phyloP scores from a whole-genome alignment of 2,329 filamentous ascomycete species.

The Stagonosporopsis rhizophila region DNA sequence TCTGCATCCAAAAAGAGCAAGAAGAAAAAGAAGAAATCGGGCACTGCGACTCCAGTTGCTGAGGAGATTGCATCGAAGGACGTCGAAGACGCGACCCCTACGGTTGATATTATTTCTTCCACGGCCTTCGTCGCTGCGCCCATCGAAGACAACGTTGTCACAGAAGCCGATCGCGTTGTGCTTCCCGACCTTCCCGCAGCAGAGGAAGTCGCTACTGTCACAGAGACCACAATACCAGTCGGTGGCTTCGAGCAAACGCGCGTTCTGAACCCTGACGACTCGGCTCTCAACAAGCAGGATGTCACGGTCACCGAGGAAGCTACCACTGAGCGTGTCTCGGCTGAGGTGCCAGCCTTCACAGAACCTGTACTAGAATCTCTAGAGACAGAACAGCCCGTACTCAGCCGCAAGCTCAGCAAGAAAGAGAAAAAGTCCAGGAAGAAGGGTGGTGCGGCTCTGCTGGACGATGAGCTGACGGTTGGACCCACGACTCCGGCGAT shows the following conservation, averaged over 20 bases:
- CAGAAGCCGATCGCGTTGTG: neutral
- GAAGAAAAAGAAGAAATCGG: slow-evolving; percentile 35
- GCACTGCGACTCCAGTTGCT: slow-evolving; percentile 6
- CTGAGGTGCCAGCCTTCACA: neutral
- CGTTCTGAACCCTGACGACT: neutral
- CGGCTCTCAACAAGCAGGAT: neutral
- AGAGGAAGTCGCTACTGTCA: neutral
- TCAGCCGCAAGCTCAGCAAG: slow-evolving; percentile 44
- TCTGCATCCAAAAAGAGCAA: slow-evolving; percentile 32
- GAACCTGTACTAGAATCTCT: slow-evolving; percentile 8
- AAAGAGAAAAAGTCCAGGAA: slow-evolving; percentile 43
- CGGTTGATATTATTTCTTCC: neutral
- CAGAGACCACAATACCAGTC: neutral
- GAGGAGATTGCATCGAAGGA: slow-evolving; percentile 1
- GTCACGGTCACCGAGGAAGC: neutral
- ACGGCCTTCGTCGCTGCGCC: neutral
- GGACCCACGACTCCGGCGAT: neutral
- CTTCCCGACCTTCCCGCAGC: neutral
- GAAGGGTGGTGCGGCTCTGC: slow-evolving; percentile 18
- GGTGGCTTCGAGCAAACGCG: neutral
- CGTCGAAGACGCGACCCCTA: slow-evolving; percentile 1
- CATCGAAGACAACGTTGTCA: neutral
- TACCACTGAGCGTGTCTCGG: neutral
- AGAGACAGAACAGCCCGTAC: slow-evolving; percentile 22
- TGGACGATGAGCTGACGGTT: slow-evolving; percentile 12